Percentiles rank a stretch among this genome's conserved stretches.
These are phyloP conservation scores for Podosphaera fusca DNA, from an alignment of 2,329 filamentous ascomycete species.

Conservation along the genomic window DNA sequence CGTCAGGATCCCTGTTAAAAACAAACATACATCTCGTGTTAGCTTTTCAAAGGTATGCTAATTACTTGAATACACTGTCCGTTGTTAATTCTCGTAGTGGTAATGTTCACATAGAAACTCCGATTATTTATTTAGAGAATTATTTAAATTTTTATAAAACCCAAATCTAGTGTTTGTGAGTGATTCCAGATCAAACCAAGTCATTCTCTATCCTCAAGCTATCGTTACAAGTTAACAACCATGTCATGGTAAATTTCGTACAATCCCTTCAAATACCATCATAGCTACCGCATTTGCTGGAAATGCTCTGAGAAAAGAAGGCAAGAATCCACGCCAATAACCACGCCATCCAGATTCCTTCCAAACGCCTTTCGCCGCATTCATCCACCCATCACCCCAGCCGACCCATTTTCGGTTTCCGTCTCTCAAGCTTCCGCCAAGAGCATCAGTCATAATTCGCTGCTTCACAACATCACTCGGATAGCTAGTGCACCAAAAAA, in stretches of 20 bases:
- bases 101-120: no score
- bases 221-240: background rate
- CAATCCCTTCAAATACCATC: slow-evolving; percentile 79
- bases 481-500: slow-evolving; percentile 87
- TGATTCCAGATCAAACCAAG: no score
- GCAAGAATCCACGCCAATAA: slow-evolving; percentile 83
- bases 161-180: no score
- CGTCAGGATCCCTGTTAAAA: no score
- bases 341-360: slow-evolving; percentile 52
- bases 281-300: slow-evolving; percentile 88
- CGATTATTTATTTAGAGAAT: no score
- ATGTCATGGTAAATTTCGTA: slow-evolving; percentile 32
- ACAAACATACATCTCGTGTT: no score
- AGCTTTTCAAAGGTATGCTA: no score
- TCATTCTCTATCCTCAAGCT: background rate
- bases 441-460: slow-evolving; percentile 83
- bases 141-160: no score
- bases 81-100: no score
- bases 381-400: slow-evolving; percentile 75
- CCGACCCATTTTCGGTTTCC: slow-evolving; percentile 42
- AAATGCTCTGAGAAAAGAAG: slow-evolving; percentile 83
- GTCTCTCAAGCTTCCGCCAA: slow-evolving; percentile 47
- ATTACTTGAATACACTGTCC: no score
- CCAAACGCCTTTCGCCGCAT: slow-evolving; percentile 58
- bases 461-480: slow-evolving; percentile 90